Percentiles rank a stretch among this genome's conserved stretches.
phyloP scores from a whole-genome alignment of 495 filamentous ascomycete species.

The Neurospora sp. region DNA sequence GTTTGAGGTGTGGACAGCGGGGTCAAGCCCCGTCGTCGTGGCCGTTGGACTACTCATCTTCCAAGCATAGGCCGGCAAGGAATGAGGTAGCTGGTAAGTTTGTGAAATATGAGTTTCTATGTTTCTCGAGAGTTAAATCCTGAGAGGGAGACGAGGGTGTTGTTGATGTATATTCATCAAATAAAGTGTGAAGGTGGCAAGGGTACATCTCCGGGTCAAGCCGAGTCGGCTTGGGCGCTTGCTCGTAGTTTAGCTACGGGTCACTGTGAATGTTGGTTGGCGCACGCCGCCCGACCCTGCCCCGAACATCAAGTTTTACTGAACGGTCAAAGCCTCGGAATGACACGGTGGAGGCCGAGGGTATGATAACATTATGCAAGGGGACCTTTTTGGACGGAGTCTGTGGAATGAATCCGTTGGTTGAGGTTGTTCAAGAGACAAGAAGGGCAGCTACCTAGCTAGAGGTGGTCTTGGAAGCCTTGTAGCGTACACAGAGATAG shows the following conservation, averaged over 20 bases:
- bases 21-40: constrained; percentile 5
- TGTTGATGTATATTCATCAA: background rate
- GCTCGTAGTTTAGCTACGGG: background rate
- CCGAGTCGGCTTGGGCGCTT: background rate
- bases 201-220: background rate
- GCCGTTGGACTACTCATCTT: constrained; percentile 13
- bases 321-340: background rate
- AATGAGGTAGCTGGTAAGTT: background rate
- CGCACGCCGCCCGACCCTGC: background rate
- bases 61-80: background rate
- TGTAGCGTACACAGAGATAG: background rate
- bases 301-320: background rate
- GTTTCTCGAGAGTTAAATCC: background rate
- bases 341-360: background rate
- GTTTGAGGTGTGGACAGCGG: background rate
- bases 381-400: background rate
- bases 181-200: background rate
- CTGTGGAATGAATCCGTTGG: background rate
- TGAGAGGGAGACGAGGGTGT: background rate
- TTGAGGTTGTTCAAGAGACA: background rate
- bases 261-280: background rate
- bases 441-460: background rate
- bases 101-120: background rate
- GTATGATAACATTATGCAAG: background rate
- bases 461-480: background rate